These are phyloP conservation scores for Teratosphaeria gauchensis DNA, from an alignment of 2,329 filamentous ascomycete species.

Conservation along the genomic window DNA sequence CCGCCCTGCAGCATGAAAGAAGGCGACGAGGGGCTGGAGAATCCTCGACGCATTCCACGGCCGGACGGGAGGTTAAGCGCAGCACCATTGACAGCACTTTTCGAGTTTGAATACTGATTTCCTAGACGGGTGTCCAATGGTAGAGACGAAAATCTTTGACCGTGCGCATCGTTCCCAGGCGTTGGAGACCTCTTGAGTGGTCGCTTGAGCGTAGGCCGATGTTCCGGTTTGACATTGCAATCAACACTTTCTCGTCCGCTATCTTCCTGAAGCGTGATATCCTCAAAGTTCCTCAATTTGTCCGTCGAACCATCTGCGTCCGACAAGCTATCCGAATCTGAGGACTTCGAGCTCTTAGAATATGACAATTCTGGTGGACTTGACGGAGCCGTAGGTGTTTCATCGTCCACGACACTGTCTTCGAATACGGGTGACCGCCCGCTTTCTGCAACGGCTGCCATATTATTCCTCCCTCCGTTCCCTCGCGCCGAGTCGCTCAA, in stretches of 20 bases:
- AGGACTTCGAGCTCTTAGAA: slow-evolving; percentile 70
- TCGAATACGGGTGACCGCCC: not conserved
- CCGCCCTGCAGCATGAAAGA: slow-evolving; percentile 11
- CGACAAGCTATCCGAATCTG: slow-evolving; percentile 59
- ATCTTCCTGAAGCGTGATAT: slow-evolving; percentile 70
- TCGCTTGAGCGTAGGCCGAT: slow-evolving; percentile 16
- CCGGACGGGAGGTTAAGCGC: slow-evolving; percentile 30
- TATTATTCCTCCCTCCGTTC: not conserved
- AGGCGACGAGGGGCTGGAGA: slow-evolving; percentile 27
- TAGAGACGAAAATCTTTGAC: not conserved
- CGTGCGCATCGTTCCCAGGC: not conserved
- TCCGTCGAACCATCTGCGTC: slow-evolving; percentile 38
- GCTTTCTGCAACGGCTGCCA: not conserved
- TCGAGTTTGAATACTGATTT: slow-evolving; percentile 29
- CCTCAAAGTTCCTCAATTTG: slow-evolving; percentile 80
- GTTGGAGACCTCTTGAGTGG: slow-evolving; percentile 5
- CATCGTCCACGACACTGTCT: not conserved
- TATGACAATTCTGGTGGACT: slow-evolving; percentile 9
- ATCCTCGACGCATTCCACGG: slow-evolving; percentile 29
- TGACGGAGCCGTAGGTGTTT: slow-evolving; percentile 6
- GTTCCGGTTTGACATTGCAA: slow-evolving; percentile 28
- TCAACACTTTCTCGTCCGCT: slow-evolving; percentile 33
- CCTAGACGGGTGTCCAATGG: slow-evolving; percentile 1
- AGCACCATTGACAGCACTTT: slow-evolving; percentile 28
- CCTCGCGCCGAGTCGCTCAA: slow-evolving; percentile 2